Evolutionary conservation across 345 rosid genomes (phyloP), one percentile per base, ranked within the genome.

Genomic region (Eucalyptus virginea): DNA sequence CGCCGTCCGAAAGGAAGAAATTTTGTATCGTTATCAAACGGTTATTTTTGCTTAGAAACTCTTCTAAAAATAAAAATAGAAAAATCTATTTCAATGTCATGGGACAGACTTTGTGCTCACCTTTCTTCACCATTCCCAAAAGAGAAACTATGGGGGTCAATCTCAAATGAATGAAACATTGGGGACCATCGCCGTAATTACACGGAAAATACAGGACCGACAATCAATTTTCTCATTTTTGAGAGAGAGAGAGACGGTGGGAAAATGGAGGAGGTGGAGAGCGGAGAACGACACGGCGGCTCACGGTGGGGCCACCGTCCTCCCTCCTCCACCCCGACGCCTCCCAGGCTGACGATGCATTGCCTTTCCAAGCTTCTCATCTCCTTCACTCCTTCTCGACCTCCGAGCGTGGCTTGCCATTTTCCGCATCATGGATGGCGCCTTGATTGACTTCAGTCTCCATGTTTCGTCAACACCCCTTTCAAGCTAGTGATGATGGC

Each of bases 201-300:
- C 77, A n/a, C 11, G 40, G 0, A 65, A 65, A 65, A 65, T 19
- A 16, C 40, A 65, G 21, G 77, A 65, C 77, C 77, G 16, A 65
- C 77, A 65, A 65, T 65, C 77, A 65, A 65, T 65, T 65, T 3
- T n/a, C 72, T 15, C 72, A 30, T 65, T 65, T 62, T 65, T 23
- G 2, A 23, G 1, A 56, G 62, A 56, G 60, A 21, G 60, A 21
- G 28, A 9, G 60, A 24, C 1, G 6, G 30, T 1, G 30, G 1
- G 13, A 56, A 23, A 26, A 60, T 0, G 8, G 67, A 60, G 16
- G 16, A 60, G 67, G 67, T 4, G 99, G 87, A 93, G 98, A 93
- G 99, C 93, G 91, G 97, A 94, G 91, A 98, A 98, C 91, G 95
- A 95, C 92, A 52, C 80, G 87, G 97, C 96, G 30, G 97, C 97